Percentiles rank a stretch among this genome's conserved stretches.
Conservation (phyloP, 2,329 filamentous ascomycete species). For the Colletotrichum neosansevieriae region DNA sequence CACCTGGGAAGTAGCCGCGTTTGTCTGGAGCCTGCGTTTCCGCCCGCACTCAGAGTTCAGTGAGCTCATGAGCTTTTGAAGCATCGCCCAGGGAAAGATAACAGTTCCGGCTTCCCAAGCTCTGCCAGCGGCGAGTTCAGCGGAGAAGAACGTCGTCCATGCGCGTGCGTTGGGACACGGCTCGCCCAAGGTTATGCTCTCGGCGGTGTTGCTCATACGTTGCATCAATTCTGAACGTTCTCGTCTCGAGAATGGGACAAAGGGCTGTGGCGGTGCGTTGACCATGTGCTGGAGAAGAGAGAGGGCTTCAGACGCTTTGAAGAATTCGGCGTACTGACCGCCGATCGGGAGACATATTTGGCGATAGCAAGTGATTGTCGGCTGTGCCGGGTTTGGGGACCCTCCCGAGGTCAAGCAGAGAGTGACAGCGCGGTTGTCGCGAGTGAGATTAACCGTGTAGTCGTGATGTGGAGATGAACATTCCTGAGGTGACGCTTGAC, state of each 20-base stretch:
- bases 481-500: neutral
- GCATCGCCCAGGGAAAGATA: slow-evolving; percentile 33
- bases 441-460: slow-evolving; percentile 32
- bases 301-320: slow-evolving; percentile 37
- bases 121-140: slow-evolving; percentile 29
- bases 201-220: slow-evolving; percentile 28
- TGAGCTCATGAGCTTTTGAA: slow-evolving; percentile 36
- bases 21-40: slow-evolving; percentile 20
- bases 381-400: slow-evolving; percentile 1
- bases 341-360: slow-evolving; percentile 28
- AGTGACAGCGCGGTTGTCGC: slow-evolving; percentile 34
- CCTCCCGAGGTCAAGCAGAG: slow-evolving; percentile 24
- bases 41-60: slow-evolving; percentile 29
- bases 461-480: slow-evolving; percentile 24
- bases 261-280: slow-evolving; percentile 29
- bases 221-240: slow-evolving; percentile 31
- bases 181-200: slow-evolving; percentile 32
- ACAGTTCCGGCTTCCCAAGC: slow-evolving; percentile 31
- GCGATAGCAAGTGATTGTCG: slow-evolving; percentile 33
- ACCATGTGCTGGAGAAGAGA: slow-evolving; percentile 36
- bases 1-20: neutral
- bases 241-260: slow-evolving; percentile 20
- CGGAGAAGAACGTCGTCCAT: slow-evolving; percentile 36
- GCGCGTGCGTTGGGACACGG: slow-evolving; percentile 35
- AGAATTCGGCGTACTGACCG: slow-evolving; percentile 31